phyloP scores from a whole-genome alignment of 768 basidiomycete species.

The Chiua virens region DNA sequence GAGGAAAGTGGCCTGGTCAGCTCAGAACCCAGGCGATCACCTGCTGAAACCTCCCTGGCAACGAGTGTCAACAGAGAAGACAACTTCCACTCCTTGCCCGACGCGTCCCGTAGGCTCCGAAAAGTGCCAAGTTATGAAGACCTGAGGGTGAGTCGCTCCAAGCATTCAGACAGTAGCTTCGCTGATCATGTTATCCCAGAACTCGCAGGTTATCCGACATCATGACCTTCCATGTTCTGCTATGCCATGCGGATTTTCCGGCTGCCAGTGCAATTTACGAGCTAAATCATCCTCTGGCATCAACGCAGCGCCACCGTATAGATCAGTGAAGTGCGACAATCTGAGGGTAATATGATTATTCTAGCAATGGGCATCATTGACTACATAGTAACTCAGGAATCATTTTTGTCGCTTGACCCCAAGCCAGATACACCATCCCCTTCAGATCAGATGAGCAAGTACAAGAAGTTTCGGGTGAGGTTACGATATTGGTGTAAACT shows the following conservation, averaged over 20 bases:
- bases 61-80: conserved; percentile 19
- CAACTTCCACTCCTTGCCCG: not conserved
- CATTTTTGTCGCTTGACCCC: not conserved
- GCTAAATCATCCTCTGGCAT: not conserved
- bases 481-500: too few species aligned
- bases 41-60: conserved; percentile 13
- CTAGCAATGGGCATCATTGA: conserved; percentile 2
- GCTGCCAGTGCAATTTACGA: not conserved
- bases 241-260: not conserved
- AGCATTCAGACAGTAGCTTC: not conserved
- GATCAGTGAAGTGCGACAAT: not conserved
- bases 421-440: not conserved
- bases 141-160: conserved; percentile 10
- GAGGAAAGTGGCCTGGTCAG: not conserved
- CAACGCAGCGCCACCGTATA: not conserved
- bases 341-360: not conserved
- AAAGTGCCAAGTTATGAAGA: conserved; percentile 18
- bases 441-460: conserved; percentile 1
- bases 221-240: not conserved
- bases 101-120: conserved; percentile 11
- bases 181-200: not conserved
- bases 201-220: not conserved
- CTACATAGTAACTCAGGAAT: conserved; percentile 2
- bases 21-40: conserved; percentile 1
- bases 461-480: conserved; percentile 5